A percentile compares a stretch with the other conserved stretches of the same genome.
phyloP scores from a whole-genome alignment of 257 asterid species.

The Knoxia roxburghii region DNA sequence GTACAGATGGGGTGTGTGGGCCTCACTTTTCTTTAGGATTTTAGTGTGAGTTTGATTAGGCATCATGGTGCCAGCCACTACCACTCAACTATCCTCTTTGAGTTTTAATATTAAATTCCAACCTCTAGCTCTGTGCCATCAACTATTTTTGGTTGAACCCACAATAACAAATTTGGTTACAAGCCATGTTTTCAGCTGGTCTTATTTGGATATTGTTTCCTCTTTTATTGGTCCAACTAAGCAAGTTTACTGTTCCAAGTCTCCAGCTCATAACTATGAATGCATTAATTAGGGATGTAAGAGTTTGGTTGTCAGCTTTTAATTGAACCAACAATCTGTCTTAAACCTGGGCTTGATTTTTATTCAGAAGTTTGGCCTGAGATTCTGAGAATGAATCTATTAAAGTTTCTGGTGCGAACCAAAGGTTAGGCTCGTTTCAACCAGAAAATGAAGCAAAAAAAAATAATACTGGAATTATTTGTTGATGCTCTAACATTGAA shows the following conservation, averaged over 20 bases:
- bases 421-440: neutral
- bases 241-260: neutral
- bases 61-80: neutral
- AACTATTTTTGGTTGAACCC: neutral
- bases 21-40: neutral
- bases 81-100: neutral
- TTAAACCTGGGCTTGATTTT: neutral
- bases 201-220: neutral
- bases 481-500: neutral
- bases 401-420: neutral
- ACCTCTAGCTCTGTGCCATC: neutral
- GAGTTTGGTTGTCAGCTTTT: conserved; percentile 2
- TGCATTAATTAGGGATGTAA: conserved; percentile 8
- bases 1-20: neutral
- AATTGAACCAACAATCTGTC: neutral
- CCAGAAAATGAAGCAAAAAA: neutral
- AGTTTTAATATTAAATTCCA: neutral
- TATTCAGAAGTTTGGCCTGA: neutral
- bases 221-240: neutral
- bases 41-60: conserved; percentile 4
- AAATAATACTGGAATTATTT: neutral
- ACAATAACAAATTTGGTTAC: neutral
- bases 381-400: neutral
- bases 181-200: conserved; percentile 5
- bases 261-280: neutral